Conservation (phyloP, 2,329 filamentous ascomycete genomes). For the Exophiala sideris region DNA sequence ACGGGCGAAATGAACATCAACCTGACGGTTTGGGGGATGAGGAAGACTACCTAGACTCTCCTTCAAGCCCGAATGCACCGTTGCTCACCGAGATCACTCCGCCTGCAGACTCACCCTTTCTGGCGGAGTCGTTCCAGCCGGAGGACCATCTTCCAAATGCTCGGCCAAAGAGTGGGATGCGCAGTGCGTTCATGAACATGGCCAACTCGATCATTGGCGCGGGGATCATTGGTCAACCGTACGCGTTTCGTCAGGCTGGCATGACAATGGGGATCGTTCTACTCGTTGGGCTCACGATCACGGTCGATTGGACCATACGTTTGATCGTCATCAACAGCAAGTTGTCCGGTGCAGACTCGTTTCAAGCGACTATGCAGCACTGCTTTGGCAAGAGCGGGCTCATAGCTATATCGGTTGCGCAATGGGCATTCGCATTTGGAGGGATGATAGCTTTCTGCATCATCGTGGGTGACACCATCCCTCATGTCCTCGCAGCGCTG, state of each 20-base stretch:
- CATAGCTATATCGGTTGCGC: slow-evolving; percentile 83
- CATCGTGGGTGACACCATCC: slow-evolving; percentile 94
- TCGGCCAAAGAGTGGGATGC: slow-evolving; percentile 79
- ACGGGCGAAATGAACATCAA: slow-evolving; percentile 25
- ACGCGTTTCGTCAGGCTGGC: slow-evolving; percentile 91
- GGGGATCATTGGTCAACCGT: slow-evolving; percentile 78
- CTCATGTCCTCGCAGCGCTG: slow-evolving; percentile 77
- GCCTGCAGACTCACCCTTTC: slow-evolving; percentile 68
- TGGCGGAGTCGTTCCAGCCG: slow-evolving; percentile 52
- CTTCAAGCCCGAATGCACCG: slow-evolving; percentile 56
- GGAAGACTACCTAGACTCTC: slow-evolving; percentile 57
- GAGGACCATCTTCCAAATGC: slow-evolving; percentile 59
- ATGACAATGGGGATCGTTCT: slow-evolving; percentile 75
- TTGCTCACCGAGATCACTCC: slow-evolving; percentile 80
- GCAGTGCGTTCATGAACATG: slow-evolving; percentile 98
- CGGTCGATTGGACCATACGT: slow-evolving; percentile 95
- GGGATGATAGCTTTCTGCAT: slow-evolving; percentile 98
- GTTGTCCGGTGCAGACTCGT: slow-evolving; percentile 86
- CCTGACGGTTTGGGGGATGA: slow-evolving; percentile 43
- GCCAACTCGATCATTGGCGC: slow-evolving; percentile 93
- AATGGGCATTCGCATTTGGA: slow-evolving; percentile 98
- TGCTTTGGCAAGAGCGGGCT: slow-evolving; percentile 88
- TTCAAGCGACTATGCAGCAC: slow-evolving; percentile 92
- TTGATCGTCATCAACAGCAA: slow-evolving; percentile 98
- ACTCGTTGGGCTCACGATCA: slow-evolving; percentile 72